Evolutionary conservation across 176 grass and related monocot genomes (phyloP), one percentile per base, ranked within the genome.

Genomic region (Bromus sterilis): DNA sequence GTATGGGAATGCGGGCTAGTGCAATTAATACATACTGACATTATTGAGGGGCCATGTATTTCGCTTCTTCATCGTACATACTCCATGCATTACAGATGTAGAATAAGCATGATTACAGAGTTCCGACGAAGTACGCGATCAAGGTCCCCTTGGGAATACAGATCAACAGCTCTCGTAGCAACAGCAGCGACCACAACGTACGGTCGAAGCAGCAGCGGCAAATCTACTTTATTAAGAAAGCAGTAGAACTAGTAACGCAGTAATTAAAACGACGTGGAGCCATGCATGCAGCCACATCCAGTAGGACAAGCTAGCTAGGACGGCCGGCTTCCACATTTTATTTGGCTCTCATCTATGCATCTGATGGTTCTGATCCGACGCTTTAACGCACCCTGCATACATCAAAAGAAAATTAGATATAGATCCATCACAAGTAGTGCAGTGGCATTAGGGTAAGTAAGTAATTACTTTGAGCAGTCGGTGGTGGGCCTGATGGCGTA

Each of bases 381-480:
- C 70, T 73, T 73, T 73, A 73, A 29, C 16, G 70, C 70, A 73
- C 70, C 70, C 70, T 73, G 70, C 70, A 73, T 9, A 71, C 26
- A 46, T 72, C 4, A 15, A 44, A 71, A 28, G 9, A 15, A 7
- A 15, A n/a, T 25, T 24, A n/a, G 14, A 18, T 2, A 21, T 21
- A 33, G 44, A 74, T 74, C 44, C 9, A 49, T 32, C 18, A 33
- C n/a, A 55, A 34, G 30, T 4, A 21, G 0, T 61, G 6, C 1
- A 18, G n/a, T 57, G 21, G 7, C 49, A 9, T 53, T 53, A 8
- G 49, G 49, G 49, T 20, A 53, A 53, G 49, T 61, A 30, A 33
- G 20, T 74, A 18, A 25, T 39, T 86, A 87, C 86, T 33, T 85
- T 61, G 61, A 55, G 82, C 87, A 89, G 53, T 89, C 87, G 42